Conservation (phyloP, 2,329 filamentous ascomycete genomes). For the Aspergillus sojae region DNA sequence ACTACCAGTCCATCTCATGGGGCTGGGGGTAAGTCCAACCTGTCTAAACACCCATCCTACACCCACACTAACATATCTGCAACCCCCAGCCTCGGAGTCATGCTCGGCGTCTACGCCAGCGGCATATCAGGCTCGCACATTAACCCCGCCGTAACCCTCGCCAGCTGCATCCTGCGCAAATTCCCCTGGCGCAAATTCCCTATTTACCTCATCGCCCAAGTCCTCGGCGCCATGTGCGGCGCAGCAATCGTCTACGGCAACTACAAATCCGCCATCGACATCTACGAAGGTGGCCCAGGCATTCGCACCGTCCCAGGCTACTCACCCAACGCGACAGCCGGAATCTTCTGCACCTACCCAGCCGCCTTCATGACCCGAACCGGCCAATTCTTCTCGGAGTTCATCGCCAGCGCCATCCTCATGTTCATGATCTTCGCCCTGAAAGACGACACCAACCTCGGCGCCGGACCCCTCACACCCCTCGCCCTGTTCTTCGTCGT, state of each 20-base stretch:
- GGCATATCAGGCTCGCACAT: constrained; percentile 67
- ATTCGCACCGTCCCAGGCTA: constrained; percentile 64
- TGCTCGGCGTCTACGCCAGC: constrained; percentile 66
- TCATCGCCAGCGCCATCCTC: constrained; percentile 67
- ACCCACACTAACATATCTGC: constrained; percentile 8
- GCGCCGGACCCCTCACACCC: constrained; percentile 61
- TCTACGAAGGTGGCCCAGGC: constrained; percentile 60
- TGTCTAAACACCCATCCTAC: constrained; percentile 5
- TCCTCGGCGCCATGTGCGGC: constrained; percentile 68
- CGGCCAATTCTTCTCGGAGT: constrained; percentile 72
- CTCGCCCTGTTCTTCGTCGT: constrained; percentile 71
- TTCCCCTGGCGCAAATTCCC: constrained; percentile 72
- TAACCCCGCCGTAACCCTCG: constrained; percentile 71
- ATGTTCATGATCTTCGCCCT: constrained; percentile 74
- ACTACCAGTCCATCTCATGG: constrained; percentile 57
- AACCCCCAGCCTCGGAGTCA: constrained; percentile 61
- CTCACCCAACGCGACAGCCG: constrained; percentile 63
- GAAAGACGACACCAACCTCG: constrained; percentile 52
- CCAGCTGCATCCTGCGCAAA: constrained; percentile 68
- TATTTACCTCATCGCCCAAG: constrained; percentile 66
- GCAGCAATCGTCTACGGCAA: constrained; percentile 64
- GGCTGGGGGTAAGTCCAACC: constrained; percentile 48
- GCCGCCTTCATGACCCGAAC: constrained; percentile 62
- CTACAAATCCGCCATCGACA: constrained; percentile 66
- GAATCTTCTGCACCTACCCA: constrained; percentile 75